phyloP scores from a whole-genome alignment of 192 early-diverging fungal genomes.

The Dissophora ornata region DNA sequence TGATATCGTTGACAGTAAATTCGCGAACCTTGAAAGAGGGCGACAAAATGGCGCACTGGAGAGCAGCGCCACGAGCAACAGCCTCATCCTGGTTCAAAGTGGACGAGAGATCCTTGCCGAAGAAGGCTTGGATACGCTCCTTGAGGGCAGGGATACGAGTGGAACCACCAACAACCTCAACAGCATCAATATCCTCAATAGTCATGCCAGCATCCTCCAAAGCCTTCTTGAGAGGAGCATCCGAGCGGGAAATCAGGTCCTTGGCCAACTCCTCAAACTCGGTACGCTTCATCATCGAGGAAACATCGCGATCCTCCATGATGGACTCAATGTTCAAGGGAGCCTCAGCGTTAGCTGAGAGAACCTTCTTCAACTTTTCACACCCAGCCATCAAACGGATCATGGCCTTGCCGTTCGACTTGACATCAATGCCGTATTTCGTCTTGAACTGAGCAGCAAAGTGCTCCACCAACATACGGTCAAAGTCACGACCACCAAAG shows the following conservation, averaged over 20 bases:
- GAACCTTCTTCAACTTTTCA: constrained; percentile 98
- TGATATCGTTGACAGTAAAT: constrained; percentile 92
- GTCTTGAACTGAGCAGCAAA: constrained; percentile 89
- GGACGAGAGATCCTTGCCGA: constrained; percentile 88
- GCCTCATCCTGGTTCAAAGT: constrained; percentile 99
- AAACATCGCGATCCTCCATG: constrained; percentile 97
- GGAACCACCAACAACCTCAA: constrained; percentile 94
- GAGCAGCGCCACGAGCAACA: constrained; percentile 93
- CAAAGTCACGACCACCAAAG: constrained; percentile 97
- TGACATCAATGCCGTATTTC: constrained; percentile 97
- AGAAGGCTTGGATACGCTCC: constrained; percentile 87
- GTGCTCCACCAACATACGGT: constrained; percentile 89
- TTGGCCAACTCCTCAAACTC: constrained; percentile 89
- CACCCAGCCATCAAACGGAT: constrained; percentile 89
- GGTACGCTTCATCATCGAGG: constrained; percentile 81
- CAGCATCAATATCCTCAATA: constrained; percentile 89
- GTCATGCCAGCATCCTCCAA: constrained; percentile 80
- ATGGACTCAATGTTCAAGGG: constrained; percentile 96
- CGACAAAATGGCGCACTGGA: constrained; percentile 97
- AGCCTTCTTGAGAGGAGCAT: constrained; percentile 79
- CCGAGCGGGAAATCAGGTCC: constrained; percentile 79
- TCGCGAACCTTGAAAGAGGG: constrained; percentile 99
- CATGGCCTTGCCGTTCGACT: constrained; percentile 88
- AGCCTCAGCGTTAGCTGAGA: constrained; percentile 91
- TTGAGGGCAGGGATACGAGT: constrained; percentile 96